phyloP scores from a whole-genome alignment of 768 basidiomycete genomes.

The Hypholoma sublateritium region DNA sequence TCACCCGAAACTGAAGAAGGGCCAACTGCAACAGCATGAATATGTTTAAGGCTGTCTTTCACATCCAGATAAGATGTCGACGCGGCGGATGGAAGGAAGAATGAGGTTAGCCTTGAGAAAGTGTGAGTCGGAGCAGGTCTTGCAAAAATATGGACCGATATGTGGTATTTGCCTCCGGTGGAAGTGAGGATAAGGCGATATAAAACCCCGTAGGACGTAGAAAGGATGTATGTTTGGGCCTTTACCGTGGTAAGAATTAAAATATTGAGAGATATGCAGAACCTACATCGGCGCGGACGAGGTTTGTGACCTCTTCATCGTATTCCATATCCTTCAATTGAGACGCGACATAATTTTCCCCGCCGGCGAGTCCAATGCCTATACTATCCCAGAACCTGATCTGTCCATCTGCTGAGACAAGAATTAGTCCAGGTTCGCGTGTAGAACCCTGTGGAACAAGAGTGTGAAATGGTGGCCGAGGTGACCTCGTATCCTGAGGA shows the following conservation, averaged over 20 bases:
- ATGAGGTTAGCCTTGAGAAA: conserved; percentile 41
- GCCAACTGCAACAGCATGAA: conserved; percentile 62
- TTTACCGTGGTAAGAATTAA: conserved; percentile 20
- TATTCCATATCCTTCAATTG: conserved; percentile 46
- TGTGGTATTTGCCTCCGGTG: conserved; percentile 64
- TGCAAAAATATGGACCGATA: conserved; percentile 60
- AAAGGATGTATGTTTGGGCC: conserved; percentile 66
- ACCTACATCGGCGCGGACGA: conserved; percentile 67
- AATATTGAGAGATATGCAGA: not conserved
- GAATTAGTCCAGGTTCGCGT: conserved; percentile 86
- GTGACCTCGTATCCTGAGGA: conserved; percentile 45
- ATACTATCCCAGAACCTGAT: conserved; percentile 89
- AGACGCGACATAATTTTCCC: conserved; percentile 59
- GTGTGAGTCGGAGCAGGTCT: conserved; percentile 47
- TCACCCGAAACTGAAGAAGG: conserved; percentile 41
- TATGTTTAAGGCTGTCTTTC: conserved; percentile 54
- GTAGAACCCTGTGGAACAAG: conserved; percentile 66
- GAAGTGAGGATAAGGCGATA: conserved; percentile 67
- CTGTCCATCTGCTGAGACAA: conserved; percentile 69
- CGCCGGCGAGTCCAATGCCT: conserved; percentile 79
- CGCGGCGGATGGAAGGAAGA: conserved; percentile 42
- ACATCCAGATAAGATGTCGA: conserved; percentile 32
- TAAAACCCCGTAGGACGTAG: conserved; percentile 66
- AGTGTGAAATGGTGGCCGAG: conserved; percentile 51
- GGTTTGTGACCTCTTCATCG: conserved; percentile 62